Conservation (phyloP, 805 yeast genomes). For the Clavispora santaluciae region DNA sequence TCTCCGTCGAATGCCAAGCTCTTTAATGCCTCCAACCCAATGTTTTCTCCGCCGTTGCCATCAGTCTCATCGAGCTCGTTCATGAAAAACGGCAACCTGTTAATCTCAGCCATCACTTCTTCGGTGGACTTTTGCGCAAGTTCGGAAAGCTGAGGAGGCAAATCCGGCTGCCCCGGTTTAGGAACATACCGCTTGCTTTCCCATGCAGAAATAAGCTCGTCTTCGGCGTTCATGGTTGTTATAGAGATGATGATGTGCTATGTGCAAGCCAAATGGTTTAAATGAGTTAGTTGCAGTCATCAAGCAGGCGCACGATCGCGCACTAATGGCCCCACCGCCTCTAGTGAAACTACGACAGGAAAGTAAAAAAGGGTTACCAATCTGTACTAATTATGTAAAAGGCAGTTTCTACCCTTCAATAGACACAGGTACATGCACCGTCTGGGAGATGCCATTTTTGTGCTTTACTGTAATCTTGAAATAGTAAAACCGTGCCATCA, state of each 20-base stretch:
- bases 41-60: slow-evolving; percentile 71
- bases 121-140: slow-evolving; percentile 60
- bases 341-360: background rate
- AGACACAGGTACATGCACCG: slow-evolving; percentile 33
- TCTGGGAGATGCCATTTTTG: slow-evolving; percentile 24
- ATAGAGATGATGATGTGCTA: background rate
- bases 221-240: slow-evolving; percentile 14
- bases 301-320: too few relatives aligned
- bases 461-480: slow-evolving; percentile 27
- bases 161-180: slow-evolving; percentile 57
- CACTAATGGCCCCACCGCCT: background rate
- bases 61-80: slow-evolving; percentile 73
- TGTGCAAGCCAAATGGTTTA: background rate
- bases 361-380: background rate
- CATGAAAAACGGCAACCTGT: slow-evolving; percentile 91
- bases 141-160: slow-evolving; percentile 81
- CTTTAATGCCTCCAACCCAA: slow-evolving; percentile 78
- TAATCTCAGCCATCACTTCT: slow-evolving; percentile 72
- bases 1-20: slow-evolving; percentile 95
- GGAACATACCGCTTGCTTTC: slow-evolving; percentile 37
- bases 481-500: slow-evolving; percentile 32
- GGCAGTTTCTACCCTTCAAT: slow-evolving; percentile 13
- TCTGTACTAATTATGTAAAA: background rate
- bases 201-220: slow-evolving; percentile 34
- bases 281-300: too few relatives aligned